A percentile compares a stretch with the other conserved stretches of the same genome.
Conservation (phyloP, 176 grass and related monocot genomes). For the Hordeum vulgare region MorexV3_pseudomolecules_assembly NC_058524.1:336013612-336014111, state of each 20-base stretch:
- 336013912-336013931: conserved; percentile 70
- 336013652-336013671: too few species aligned
- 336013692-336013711: too few species aligned
- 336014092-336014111: conserved; percentile 12
- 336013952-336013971: conserved; percentile 63
- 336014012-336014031: conserved; percentile 42
- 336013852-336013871: conserved; percentile 31
- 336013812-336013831: too few species aligned
- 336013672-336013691: too few species aligned
- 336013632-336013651: too few species aligned
- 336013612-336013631: too few species aligned
- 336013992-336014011: neutral
- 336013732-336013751: too few species aligned
- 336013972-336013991: conserved; percentile 79
- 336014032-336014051: conserved; percentile 33
- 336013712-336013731: too few species aligned
- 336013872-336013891: conserved; percentile 73
- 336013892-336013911: conserved; percentile 69
- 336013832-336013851: too few species aligned
- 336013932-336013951: conserved; percentile 63
- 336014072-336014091: conserved; percentile 43
- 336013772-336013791: too few species aligned
- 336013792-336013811: too few species aligned
- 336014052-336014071: neutral
- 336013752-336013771: too few species aligned